phyloP scores from a whole-genome alignment of 1,139 yeast species.

The Sugiyamaella novakii region DNA sequence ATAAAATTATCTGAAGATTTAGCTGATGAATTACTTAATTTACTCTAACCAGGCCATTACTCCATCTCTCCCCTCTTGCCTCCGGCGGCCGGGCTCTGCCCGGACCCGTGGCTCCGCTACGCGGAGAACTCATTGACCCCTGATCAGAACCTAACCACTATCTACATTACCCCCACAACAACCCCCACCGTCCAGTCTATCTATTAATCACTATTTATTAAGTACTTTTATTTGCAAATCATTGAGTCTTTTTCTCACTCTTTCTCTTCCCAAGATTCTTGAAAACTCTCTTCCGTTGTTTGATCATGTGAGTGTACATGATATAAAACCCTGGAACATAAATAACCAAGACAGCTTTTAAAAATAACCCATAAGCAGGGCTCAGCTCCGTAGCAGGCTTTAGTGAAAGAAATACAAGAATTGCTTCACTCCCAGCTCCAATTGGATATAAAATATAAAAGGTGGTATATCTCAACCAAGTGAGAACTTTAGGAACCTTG shows the following conservation, averaged over 20 bases:
- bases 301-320: constrained; percentile 84
- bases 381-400: constrained; percentile 62
- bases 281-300: constrained; percentile 57
- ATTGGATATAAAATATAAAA: constrained; percentile 84
- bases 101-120: no score
- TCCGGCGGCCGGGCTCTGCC: background rate
- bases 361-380: constrained; percentile 54
- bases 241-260: constrained; percentile 26
- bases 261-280: constrained; percentile 39
- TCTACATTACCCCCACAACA: background rate
- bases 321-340: constrained; percentile 88
- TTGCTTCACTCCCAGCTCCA: constrained; percentile 85
- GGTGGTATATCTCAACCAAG: constrained; percentile 78
- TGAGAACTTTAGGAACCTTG: constrained; percentile 64
- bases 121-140: no score
- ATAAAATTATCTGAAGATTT: constrained; percentile 35
- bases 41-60: constrained; percentile 28
- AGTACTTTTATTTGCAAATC: constrained; percentile 1
- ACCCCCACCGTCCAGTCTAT: no score
- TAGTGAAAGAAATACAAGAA: constrained; percentile 68
- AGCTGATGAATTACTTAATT: constrained; percentile 33
- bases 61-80: no score
- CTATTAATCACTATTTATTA: no score
- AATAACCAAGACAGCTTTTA: constrained; percentile 59
- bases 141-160: constrained; percentile 6